These are phyloP conservation scores for Aspergillus sp. DNA, from an alignment of 2,329 filamentous ascomycete species.

Conservation along the genomic window DNA sequence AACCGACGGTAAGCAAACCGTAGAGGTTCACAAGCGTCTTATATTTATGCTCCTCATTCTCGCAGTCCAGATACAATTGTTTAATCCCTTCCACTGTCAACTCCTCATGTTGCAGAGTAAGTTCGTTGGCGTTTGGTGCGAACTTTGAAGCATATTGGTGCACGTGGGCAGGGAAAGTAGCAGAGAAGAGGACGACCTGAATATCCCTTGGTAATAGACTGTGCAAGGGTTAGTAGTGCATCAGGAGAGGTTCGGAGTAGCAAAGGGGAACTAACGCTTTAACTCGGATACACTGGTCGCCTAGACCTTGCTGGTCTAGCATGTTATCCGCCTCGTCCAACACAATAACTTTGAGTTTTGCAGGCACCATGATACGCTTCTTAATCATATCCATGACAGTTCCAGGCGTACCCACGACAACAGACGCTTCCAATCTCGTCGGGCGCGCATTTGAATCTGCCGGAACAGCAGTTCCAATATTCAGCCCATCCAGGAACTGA, in stretches of 20 bases:
- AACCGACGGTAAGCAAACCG: conserved; percentile 92
- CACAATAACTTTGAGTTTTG: conserved; percentile 75
- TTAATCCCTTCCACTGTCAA: conserved; percentile 96
- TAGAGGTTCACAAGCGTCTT: conserved; percentile 88
- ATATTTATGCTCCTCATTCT: conserved; percentile 79
- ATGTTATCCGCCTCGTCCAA: conserved; percentile 99
- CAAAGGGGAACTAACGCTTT: conserved; percentile 64
- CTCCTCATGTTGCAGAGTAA: conserved; percentile 85
- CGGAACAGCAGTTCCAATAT: conserved; percentile 79
- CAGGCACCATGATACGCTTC: conserved; percentile 70
- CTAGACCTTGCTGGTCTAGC: conserved; percentile 91
- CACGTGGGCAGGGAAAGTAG: conserved; percentile 86
- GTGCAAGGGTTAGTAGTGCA: conserved; percentile 4
- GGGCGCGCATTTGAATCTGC: conserved; percentile 68
- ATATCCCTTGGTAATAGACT: conserved; percentile 71
- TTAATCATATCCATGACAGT: conserved; percentile 87
- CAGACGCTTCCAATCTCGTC: conserved; percentile 68
- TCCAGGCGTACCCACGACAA: conserved; percentile 91
- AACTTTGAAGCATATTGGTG: conserved; percentile 80
- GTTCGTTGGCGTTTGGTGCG: conserved; percentile 79
- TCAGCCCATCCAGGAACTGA: conserved; percentile 73
- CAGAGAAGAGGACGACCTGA: conserved; percentile 95
- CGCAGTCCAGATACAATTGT: conserved; percentile 95
- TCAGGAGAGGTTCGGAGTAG: not conserved
- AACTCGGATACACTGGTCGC: conserved; percentile 90